Evolutionary conservation across 306 rosid genomes (phyloP).

Genomic region (Quercus rubra): DNA sequence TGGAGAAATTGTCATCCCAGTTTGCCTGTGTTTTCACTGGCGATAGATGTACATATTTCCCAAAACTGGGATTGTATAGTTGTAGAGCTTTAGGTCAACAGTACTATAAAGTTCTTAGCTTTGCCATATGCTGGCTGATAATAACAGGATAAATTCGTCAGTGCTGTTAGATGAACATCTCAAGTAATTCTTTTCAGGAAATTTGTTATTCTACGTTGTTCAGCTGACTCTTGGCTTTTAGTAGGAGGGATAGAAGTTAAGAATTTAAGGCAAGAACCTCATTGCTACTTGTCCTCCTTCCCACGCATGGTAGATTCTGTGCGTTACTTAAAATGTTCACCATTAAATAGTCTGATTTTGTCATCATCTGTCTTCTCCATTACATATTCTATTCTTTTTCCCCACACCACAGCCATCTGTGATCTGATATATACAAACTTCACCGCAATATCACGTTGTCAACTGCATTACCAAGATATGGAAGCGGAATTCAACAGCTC

Average conservation of each 20-base stretch:
- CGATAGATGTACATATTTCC: neutral
- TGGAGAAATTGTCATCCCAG: neutral
- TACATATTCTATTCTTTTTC: constrained; percentile 34
- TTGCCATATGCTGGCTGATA: neutral
- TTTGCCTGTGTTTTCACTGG: neutral
- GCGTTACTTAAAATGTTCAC: constrained; percentile 27
- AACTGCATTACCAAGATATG: constrained; percentile 28
- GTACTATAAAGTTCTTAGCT: neutral
- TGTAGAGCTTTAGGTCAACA: neutral
- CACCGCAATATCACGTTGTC: neutral
- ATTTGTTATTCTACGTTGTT: neutral
- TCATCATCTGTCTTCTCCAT: constrained; percentile 4
- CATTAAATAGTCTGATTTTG: constrained; percentile 24
- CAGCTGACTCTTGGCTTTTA: neutral
- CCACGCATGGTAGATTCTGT: neutral
- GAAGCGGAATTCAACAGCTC: constrained; percentile 50
- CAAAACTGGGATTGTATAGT: neutral
- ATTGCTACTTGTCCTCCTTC: constrained; percentile 2
- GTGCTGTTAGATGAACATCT: neutral
- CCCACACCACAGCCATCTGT: constrained; percentile 1
- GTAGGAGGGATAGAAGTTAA: neutral
- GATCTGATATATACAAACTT: neutral
- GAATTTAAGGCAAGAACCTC: neutral
- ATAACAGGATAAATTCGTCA: neutral
- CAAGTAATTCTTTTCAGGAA: neutral